phyloP scores from a whole-genome alignment of 345 rosid species.

The Kandelia obovata region DNA sequence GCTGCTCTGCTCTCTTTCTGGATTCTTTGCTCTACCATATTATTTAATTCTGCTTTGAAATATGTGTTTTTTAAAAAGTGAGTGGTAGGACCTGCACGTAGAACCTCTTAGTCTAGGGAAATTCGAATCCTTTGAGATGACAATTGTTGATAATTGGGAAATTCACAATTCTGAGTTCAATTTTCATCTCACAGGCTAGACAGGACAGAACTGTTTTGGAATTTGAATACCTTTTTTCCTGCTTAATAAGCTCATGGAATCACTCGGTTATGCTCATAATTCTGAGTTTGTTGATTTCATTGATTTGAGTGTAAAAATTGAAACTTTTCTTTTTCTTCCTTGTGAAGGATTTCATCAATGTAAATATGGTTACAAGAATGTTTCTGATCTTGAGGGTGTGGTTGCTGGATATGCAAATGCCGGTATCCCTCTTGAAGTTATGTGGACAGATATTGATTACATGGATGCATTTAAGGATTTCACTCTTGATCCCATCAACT shows the following conservation, averaged over 20 bases:
- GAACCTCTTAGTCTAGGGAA: too few relatives aligned
- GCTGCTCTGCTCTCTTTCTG: not conserved
- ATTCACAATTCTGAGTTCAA: too few relatives aligned
- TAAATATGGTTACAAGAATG: slow-evolving; percentile 59
- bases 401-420: slow-evolving; percentile 68
- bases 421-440: slow-evolving; percentile 66
- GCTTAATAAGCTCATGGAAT: too few relatives aligned
- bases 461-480: slow-evolving; percentile 70
- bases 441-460: slow-evolving; percentile 83
- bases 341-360: slow-evolving; percentile 70
- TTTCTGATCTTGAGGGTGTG: slow-evolving; percentile 50
- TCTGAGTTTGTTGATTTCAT: too few relatives aligned
- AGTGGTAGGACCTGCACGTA: too few relatives aligned
- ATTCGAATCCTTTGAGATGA: too few relatives aligned
- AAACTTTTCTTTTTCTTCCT: not conserved
- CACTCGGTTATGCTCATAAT: too few relatives aligned
- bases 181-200: too few relatives aligned
- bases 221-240: too few relatives aligned
- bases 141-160: too few relatives aligned
- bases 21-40: not conserved
- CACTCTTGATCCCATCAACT: slow-evolving; percentile 64
- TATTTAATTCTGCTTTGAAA: not conserved
- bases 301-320: not conserved
- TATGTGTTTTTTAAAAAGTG: too few relatives aligned
- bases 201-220: too few relatives aligned